phyloP scores from a whole-genome alignment of 805 yeast genomes.

The Wickerhamiella occidentalis region DNA sequence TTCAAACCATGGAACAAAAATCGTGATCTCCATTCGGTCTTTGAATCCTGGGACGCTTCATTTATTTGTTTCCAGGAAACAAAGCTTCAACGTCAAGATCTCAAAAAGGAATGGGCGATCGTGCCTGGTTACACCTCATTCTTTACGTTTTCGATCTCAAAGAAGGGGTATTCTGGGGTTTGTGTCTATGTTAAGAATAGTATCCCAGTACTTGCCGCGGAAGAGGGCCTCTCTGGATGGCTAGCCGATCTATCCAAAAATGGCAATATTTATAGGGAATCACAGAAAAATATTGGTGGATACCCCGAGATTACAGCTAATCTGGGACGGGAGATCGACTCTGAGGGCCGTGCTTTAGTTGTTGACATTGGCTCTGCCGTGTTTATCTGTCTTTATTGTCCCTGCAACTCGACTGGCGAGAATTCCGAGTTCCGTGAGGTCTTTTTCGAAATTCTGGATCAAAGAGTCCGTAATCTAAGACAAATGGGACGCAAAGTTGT shows the following conservation, averaged over 20 bases:
- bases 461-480: slow-evolving; percentile 45
- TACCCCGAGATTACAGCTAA: slow-evolving; percentile 38
- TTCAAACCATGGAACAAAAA: slow-evolving; percentile 71
- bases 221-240: slow-evolving; percentile 82
- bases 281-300: slow-evolving; percentile 54
- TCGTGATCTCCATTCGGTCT: slow-evolving; percentile 29
- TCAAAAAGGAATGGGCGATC: slow-evolving; percentile 38
- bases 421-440: slow-evolving; percentile 48
- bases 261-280: slow-evolving; percentile 17
- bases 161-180: slow-evolving; percentile 87
- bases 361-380: slow-evolving; percentile 45
- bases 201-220: slow-evolving; percentile 56
- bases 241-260: slow-evolving; percentile 11
- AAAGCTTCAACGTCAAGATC: slow-evolving; percentile 45
- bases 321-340: slow-evolving; percentile 42
- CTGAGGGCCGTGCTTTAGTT: slow-evolving; percentile 74
- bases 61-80: slow-evolving; percentile 80
- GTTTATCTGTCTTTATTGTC: slow-evolving; percentile 62
- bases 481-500: slow-evolving; percentile 55
- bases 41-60: slow-evolving; percentile 45
- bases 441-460: slow-evolving; percentile 48
- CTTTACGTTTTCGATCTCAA: slow-evolving; percentile 51
- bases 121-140: slow-evolving; percentile 50
- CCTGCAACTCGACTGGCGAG: slow-evolving; percentile 72
- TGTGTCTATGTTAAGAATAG: slow-evolving; percentile 54